phyloP scores from a whole-genome alignment of 1,284 basidiomycete species.

The Mycena sp. region DNA sequence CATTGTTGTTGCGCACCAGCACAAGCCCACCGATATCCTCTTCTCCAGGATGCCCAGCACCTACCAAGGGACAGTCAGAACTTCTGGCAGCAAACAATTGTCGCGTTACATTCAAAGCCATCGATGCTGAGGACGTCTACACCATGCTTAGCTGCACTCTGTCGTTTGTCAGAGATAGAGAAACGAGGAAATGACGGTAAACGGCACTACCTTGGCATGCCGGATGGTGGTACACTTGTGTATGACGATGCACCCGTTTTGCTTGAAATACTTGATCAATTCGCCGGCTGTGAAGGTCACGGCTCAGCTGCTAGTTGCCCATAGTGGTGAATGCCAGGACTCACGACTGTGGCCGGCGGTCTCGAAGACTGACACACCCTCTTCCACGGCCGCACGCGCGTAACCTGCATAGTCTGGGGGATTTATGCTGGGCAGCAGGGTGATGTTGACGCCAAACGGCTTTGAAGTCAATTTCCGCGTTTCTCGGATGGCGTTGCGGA shows the following conservation, averaged over 20 bases:
- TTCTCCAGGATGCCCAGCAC: constrained; percentile 94
- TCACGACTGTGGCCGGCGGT: constrained; percentile 72
- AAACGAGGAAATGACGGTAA: not conserved
- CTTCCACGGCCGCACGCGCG: constrained; percentile 85
- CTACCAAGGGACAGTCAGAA: constrained; percentile 37
- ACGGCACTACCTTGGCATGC: constrained; percentile 78
- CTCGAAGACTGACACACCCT: constrained; percentile 91
- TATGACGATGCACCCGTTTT: constrained; percentile 79
- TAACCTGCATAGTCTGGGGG: constrained; percentile 93
- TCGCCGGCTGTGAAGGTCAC: constrained; percentile 64
- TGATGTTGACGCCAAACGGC: constrained; percentile 93
- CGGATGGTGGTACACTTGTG: constrained; percentile 93
- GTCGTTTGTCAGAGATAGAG: constrained; percentile 4
- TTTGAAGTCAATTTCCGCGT: constrained; percentile 76
- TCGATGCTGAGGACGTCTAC: constrained; percentile 91
- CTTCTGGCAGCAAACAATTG: not conserved
- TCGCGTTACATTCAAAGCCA: constrained; percentile 83
- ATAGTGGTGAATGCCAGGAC: not conserved
- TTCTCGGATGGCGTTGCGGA: constrained; percentile 87
- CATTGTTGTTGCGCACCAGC: constrained; percentile 71
- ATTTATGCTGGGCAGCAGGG: constrained; percentile 88
- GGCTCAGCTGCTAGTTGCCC: not conserved
- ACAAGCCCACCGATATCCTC: constrained; percentile 95
- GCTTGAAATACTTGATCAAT: constrained; percentile 86
- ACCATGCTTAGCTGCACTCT: constrained; percentile 82